Conservation (phyloP, 306 rosid species). For the Acacia melanoxylon region DNA sequence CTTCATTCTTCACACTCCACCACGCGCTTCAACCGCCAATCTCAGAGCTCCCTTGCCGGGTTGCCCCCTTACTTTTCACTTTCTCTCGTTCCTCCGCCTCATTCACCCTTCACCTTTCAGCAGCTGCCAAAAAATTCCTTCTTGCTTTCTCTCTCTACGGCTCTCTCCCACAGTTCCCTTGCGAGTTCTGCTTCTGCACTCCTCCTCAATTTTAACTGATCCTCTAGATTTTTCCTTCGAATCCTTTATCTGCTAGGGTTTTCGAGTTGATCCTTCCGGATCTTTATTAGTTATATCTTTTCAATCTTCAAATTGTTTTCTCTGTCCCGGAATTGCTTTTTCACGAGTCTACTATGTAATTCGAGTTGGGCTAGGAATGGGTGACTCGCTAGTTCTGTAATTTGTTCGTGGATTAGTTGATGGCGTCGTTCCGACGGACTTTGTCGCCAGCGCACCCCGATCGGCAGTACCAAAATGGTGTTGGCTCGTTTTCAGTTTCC, state of each 20-base stretch:
- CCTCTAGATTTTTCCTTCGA: not conserved
- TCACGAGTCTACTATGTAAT: not conserved
- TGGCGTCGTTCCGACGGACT: conserved; percentile 94
- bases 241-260: not conserved
- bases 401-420: conserved; percentile 25
- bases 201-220: not conserved
- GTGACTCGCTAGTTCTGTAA: not conserved
- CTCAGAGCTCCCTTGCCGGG: not conserved
- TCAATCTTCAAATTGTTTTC: not conserved
- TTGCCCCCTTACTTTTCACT: not conserved
- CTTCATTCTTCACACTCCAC: not conserved
- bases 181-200: not conserved
- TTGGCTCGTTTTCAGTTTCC: conserved; percentile 42
- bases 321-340: not conserved
- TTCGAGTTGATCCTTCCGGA: not conserved
- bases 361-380: conserved; percentile 1
- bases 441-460: conserved; percentile 80
- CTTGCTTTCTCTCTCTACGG: conserved; percentile 20
- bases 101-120: not conserved
- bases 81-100: not conserved
- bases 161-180: not conserved
- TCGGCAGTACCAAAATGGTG: conserved; percentile 61
- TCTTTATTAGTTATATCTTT: not conserved
- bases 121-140: not conserved
- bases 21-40: not conserved